Evolutionary conservation across 805 yeast species (phyloP), one percentile per base, ranked within the genome.

Genomic region (Candida pseudofarinosa): DNA sequence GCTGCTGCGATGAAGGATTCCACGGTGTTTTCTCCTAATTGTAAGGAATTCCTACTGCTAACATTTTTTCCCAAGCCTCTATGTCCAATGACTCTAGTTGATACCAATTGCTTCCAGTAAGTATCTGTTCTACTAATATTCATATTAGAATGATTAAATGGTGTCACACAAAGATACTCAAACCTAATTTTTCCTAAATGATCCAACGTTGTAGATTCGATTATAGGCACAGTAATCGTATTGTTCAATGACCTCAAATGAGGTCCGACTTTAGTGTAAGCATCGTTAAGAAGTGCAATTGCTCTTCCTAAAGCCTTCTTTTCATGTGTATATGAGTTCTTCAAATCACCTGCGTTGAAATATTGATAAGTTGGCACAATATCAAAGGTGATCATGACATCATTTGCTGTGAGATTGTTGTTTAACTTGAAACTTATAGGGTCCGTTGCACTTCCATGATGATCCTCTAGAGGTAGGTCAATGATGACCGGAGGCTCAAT

Each of bases 1-100:
- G 97, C 96, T 0, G 98, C 98, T 10, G 96, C 95, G 58, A 91
- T 85, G 55, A 91, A 91, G 0, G 96, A 86, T 55, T 91, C 97
- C 16, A 91, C 85, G 0, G 98, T 91, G 60, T 91, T 91, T 56
- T 91, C 98, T 34, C 98, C 98, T 46, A 91, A 73, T 63, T 91
- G 98, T 55, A 91, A 73, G 3, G 96, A 85, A 48, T 79, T 82
- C 37, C 83, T 75, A 35, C 76, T 75, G 44, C 81, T 74, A 40
- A 77, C 74, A 64, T 91, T 91, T 69, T 89, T 90, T 51, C 98
- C 98, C 49, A 88, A 71, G 4, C 98, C 98, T 56, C 98, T 78
- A 63, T 91, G 98, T 1, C 98, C 98, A 64, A 91, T 91, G 19
- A 91, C 96, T 46, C 96, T 74, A 1, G 97, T 87, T 0, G 91